Percentiles rank a stretch among this genome's conserved stretches.
Evolutionary conservation across 2,329 filamentous ascomycete genomes (phyloP).

Genomic region (Neofusicoccum laricinum): DNA sequence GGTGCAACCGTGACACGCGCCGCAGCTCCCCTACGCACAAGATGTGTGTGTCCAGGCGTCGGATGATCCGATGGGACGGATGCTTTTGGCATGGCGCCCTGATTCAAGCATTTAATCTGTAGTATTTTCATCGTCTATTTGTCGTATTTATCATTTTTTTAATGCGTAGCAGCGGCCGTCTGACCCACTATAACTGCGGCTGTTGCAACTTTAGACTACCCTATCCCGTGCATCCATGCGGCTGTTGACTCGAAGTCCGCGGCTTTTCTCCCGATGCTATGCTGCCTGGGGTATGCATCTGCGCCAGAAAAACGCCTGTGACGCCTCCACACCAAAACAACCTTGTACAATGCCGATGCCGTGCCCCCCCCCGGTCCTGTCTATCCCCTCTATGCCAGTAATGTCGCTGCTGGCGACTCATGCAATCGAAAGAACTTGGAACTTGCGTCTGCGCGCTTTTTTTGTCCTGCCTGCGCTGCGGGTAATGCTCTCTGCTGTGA

Average conservation of each 20-base stretch:
- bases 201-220: conserved; percentile 13
- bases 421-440: conserved; percentile 9
- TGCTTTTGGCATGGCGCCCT: neutral
- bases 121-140: conserved; percentile 11
- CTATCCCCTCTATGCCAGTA: conserved; percentile 9
- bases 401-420: conserved; percentile 14
- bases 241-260: conserved; percentile 13
- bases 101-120: conserved; percentile 15
- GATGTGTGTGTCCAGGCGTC: neutral
- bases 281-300: conserved; percentile 15
- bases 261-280: conserved; percentile 17
- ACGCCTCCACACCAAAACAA: conserved; percentile 16
- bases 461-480: conserved; percentile 4
- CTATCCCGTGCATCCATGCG: conserved; percentile 15
- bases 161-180: conserved; percentile 15
- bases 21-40: neutral
- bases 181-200: conserved; percentile 17
- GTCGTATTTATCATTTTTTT: conserved; percentile 15
- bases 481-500: neutral
- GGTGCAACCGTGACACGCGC: conserved; percentile 7
- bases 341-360: conserved; percentile 17
- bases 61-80: conserved; percentile 3
- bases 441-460: conserved; percentile 13
- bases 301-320: conserved; percentile 16
- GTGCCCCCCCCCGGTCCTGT: conserved; percentile 6